Evolutionary conservation across 2,329 filamentous ascomycete genomes (phyloP).

Genomic region (Alternaria sp.): DNA sequence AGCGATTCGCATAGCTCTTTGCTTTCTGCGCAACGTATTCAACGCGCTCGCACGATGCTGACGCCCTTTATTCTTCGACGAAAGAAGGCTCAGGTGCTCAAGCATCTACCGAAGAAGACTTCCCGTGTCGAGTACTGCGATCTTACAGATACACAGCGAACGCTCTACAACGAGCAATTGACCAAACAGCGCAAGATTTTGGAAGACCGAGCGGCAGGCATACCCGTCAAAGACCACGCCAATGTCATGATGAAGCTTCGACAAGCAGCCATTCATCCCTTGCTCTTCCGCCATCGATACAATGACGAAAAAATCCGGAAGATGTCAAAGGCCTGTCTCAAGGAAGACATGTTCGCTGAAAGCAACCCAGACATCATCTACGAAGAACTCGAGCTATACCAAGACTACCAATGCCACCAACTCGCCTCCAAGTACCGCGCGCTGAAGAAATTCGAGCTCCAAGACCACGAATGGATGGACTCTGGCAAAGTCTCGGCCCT

Average conservation of each 20-base stretch:
- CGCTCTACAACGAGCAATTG: constrained; percentile 76
- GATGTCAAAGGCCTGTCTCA: constrained; percentile 80
- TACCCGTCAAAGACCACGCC: constrained; percentile 62
- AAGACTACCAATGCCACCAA: constrained; percentile 69
- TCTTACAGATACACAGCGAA: constrained; percentile 74
- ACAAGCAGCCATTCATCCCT: constrained; percentile 89
- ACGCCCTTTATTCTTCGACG: constrained; percentile 93
- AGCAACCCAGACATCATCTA: constrained; percentile 62
- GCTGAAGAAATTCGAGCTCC: constrained; percentile 65
- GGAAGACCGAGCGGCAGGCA: constrained; percentile 65
- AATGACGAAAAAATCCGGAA: constrained; percentile 75
- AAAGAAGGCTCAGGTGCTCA: constrained; percentile 89
- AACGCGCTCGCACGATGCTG: constrained; percentile 87
- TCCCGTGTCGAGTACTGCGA: constrained; percentile 81
- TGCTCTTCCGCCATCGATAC: constrained; percentile 85
- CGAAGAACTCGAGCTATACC: constrained; percentile 63
- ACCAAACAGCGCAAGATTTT: constrained; percentile 67
- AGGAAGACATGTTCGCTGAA: constrained; percentile 65
- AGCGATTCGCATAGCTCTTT: constrained; percentile 76
- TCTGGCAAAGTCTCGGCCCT: constrained; percentile 88
- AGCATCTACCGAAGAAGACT: constrained; percentile 81
- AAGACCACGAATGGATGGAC: constrained; percentile 71
- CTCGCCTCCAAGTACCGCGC: constrained; percentile 64
- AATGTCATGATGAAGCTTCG: constrained; percentile 83
- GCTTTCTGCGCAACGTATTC: constrained; percentile 85